phyloP scores from a whole-genome alignment of 2,329 filamentous ascomycete species.

The Penicillium sp. region DNA sequence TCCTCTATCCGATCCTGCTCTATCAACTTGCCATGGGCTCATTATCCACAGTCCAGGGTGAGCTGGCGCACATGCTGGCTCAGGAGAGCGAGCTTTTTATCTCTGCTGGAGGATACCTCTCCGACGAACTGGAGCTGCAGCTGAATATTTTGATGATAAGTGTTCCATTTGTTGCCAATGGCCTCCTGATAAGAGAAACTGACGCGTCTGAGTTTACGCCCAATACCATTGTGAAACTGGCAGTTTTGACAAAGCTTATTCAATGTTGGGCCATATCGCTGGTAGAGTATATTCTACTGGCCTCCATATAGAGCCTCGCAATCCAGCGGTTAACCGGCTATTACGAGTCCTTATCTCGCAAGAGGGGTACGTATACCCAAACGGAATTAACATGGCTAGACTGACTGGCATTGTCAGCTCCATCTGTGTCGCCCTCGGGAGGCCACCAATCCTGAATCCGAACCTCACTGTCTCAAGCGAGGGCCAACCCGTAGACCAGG shows the following conservation, averaged over 20 bases:
- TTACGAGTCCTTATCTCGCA: neutral
- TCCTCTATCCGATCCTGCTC: constrained; percentile 3
- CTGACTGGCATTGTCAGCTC: neutral
- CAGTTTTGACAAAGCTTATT: constrained; percentile 8
- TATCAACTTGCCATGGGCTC: constrained; percentile 8
- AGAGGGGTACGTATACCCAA: neutral
- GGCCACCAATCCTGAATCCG: neutral
- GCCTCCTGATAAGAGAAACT: neutral
- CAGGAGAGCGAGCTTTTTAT: constrained; percentile 8
- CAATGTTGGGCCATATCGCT: neutral
- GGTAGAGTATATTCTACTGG: neutral
- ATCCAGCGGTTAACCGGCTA: neutral
- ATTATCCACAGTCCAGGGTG: neutral
- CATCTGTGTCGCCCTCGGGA: constrained; percentile 4
- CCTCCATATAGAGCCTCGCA: neutral
- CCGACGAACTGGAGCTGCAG: neutral
- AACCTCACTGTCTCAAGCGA: neutral
- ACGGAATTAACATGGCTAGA: neutral
- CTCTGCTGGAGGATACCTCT: neutral
- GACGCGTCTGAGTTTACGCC: neutral
- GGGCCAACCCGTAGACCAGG: neutral
- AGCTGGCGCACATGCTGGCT: neutral
- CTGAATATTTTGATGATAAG: constrained; percentile 7
- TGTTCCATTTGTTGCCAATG: neutral
- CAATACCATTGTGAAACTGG: constrained; percentile 3